Percentiles rank a stretch among this genome's conserved stretches.
Evolutionary conservation across 139 green algal species (phyloP).

Genomic region (Chlorella sorokiniana): DNA sequence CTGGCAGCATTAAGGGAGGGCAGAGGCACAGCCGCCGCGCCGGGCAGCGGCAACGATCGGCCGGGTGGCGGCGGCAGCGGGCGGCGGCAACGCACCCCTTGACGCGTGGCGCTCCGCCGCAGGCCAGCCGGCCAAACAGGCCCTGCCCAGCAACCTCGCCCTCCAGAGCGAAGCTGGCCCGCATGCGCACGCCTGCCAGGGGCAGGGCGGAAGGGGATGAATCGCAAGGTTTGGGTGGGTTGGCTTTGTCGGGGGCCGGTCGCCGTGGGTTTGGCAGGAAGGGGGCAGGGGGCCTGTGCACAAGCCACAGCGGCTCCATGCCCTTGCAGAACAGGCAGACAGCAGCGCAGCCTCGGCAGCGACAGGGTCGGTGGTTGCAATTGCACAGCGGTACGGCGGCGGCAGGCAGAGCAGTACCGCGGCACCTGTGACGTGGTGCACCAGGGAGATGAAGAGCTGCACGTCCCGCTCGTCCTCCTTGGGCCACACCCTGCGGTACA

Average conservation of each 20-base stretch:
- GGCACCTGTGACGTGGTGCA: conserved; percentile 41
- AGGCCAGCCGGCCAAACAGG: neutral
- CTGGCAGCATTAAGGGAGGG: no score
- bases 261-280: no score
- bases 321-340: no score
- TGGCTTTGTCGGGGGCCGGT: no score
- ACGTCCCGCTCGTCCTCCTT: conserved; percentile 40
- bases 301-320: no score
- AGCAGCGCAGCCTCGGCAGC: no score
- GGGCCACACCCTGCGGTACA: conserved; percentile 27
- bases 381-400: neutral
- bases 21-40: no score
- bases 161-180: neutral
- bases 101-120: neutral
- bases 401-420: neutral
- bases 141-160: neutral
- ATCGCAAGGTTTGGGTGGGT: no score
- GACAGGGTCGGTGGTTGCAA: no score
- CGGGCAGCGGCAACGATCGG: no score
- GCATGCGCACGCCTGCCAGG: neutral
- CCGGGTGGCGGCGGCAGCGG: no score
- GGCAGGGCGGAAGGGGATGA: neutral
- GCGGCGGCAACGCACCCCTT: neutral
- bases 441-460: conserved; percentile 25
- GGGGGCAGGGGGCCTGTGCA: no score